These are phyloP conservation scores for Sugiyamaella sp. DNA, from an alignment of 1,139 yeast species.

Conservation along the genomic window DNA sequence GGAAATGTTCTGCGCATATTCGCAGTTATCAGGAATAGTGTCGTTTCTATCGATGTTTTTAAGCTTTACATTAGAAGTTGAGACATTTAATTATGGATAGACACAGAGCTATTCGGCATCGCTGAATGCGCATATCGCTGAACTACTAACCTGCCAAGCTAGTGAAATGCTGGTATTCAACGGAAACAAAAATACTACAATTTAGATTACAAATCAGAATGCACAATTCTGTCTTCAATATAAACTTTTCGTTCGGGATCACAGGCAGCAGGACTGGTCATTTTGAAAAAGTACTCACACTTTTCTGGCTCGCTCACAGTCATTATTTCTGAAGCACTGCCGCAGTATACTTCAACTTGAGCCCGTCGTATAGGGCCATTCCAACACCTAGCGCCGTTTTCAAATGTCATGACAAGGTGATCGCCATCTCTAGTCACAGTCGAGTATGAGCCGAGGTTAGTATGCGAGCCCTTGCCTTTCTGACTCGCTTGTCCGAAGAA, in stretches of 20 bases:
- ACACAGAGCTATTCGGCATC: too few species aligned
- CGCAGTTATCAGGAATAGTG: too few species aligned
- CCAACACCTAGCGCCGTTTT: slow-evolving; percentile 87
- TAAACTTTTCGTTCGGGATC: slow-evolving; percentile 20
- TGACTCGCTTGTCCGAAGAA: slow-evolving; percentile 62
- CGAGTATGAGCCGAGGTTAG: slow-evolving; percentile 57
- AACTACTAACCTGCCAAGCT: not conserved
- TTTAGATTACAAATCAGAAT: slow-evolving; percentile 20
- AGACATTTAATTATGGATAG: too few species aligned
- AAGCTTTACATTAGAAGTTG: too few species aligned
- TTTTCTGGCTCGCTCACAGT: slow-evolving; percentile 86
- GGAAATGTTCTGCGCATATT: too few species aligned
- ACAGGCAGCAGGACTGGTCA: slow-evolving; percentile 76
- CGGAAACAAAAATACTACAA: not conserved
- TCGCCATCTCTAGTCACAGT: slow-evolving; percentile 30
- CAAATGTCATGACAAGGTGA: slow-evolving; percentile 45
- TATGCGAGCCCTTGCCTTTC: slow-evolving; percentile 49
- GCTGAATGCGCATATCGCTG: not conserved
- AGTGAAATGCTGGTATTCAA: too few species aligned
- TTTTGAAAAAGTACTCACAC: slow-evolving; percentile 71
- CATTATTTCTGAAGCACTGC: slow-evolving; percentile 55
- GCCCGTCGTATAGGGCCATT: slow-evolving; percentile 88
- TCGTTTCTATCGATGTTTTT: too few species aligned
- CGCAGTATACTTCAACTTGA: slow-evolving; percentile 67
- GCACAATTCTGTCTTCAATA: slow-evolving; percentile 14